Evolutionary conservation across 2,329 filamentous ascomycete genomes (phyloP), one percentile per base, ranked within the genome.

Genomic region (Phyllosticta citrichinensis): DNA sequence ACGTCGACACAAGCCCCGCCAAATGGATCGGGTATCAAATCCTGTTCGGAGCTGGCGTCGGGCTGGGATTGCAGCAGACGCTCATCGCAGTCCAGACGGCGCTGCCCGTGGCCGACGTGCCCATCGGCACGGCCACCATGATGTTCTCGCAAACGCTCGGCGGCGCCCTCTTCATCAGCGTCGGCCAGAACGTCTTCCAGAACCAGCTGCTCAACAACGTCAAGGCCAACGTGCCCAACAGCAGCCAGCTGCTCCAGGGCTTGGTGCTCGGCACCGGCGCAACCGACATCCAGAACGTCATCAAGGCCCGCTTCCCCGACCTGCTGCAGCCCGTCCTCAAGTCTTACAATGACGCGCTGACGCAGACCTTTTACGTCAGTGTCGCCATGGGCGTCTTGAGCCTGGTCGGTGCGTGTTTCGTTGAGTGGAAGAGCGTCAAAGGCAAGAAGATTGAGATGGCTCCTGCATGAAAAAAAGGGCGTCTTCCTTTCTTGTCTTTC

Each of bases 341-440:
- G 0, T 86, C 85, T 0, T 90, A 90, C 73, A 89, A 88, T 68
- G 69, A 76, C 24, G 77, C 85, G 0, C 71, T 90, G 47, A 78
- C 79, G 1, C 73, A 79, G 62, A 80, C 80, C 0, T 89, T 87
- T 68, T 81, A 83, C 63, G 81, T 88, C 9, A 80, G 78, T 1
- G 74, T 86, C 8, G 79, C 81, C 1, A 74, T 85, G 67, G 76
- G 79, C 0, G 75, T 75, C 8, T 61, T 86, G 9, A 80, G 78
- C 4, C 75, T 87, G 14, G 47, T 86, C 8, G 85, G 83, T 0
- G 77, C 80, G 0, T 66, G 78, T 0, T 73, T 75, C 6, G 80
- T 88, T 65, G 81, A 88, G 73, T 89, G 85, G 85, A 81, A 77
- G 69, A 85, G 76, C 64, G 84, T 89, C 67, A 88, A 88, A 77